These are phyloP conservation scores for Helotiales sp. DNA, from an alignment of 2,329 filamentous ascomycete species.

Conservation along the genomic window DNA sequence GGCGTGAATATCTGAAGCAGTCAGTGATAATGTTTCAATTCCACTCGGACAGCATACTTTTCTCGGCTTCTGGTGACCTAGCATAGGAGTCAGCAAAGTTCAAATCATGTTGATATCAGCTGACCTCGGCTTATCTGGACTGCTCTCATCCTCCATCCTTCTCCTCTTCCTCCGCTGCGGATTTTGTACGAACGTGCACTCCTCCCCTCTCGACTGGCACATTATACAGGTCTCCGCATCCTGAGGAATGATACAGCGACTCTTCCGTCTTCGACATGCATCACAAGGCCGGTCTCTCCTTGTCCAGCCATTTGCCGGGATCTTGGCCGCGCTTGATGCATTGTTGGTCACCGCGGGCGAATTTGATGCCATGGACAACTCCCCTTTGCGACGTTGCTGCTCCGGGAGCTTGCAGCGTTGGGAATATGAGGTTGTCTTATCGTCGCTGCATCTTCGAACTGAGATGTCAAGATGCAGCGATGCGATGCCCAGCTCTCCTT, in stretches of 20 bases:
- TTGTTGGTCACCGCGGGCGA: constrained; percentile 9
- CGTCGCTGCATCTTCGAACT: background rate
- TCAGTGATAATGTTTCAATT: background rate
- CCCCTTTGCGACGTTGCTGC: background rate
- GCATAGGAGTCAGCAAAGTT: background rate
- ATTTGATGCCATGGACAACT: constrained; percentile 19
- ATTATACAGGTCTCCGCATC: constrained; percentile 69
- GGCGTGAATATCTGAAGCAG: constrained; percentile 13
- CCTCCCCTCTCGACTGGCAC: constrained; percentile 73
- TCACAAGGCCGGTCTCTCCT: constrained; percentile 68
- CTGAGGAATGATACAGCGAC: constrained; percentile 71
- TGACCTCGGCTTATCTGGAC: constrained; percentile 28
- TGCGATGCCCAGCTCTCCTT: background rate
- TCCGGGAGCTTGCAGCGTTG: background rate
- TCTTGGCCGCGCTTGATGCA: constrained; percentile 9
- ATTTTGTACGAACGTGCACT: constrained; percentile 75
- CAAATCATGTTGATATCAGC: background rate
- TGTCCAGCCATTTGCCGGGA: constrained; percentile 24
- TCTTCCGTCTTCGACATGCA: constrained; percentile 43
- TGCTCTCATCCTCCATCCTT: constrained; percentile 51
- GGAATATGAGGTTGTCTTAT: background rate
- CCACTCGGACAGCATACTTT: constrained; percentile 5
- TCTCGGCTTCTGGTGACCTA: constrained; percentile 27
- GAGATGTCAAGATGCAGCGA: background rate
- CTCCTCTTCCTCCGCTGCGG: constrained; percentile 78